Conservation (phyloP, 2,329 filamentous ascomycete genomes). For the Diaporthe capsici region DNA sequence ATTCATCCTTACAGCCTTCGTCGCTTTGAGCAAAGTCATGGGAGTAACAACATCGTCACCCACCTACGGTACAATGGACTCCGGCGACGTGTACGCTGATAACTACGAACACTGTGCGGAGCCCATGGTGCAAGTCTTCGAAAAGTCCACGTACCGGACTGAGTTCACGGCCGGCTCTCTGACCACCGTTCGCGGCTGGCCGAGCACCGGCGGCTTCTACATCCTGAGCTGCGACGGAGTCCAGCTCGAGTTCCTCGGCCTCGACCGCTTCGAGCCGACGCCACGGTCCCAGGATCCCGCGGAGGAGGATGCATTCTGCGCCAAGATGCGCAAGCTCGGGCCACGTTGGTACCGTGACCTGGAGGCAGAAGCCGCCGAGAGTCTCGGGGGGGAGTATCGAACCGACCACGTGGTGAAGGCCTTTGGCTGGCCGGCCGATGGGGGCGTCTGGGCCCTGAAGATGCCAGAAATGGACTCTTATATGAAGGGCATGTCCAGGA, state of each 20-base stretch:
- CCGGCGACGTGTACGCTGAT: neutral
- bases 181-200: neutral
- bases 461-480: neutral
- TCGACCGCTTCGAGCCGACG: conserved; percentile 23
- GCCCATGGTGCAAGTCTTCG: neutral
- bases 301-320: conserved; percentile 22
- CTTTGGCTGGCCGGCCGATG: conserved; percentile 24
- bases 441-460: conserved; percentile 7
- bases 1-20: conserved; percentile 19
- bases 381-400: neutral
- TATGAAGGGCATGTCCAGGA: neutral
- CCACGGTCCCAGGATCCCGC: conserved; percentile 12
- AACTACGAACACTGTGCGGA: neutral
- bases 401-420: neutral
- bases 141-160: conserved; percentile 5
- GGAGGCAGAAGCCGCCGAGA: neutral
- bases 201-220: conserved; percentile 21
- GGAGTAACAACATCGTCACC: conserved; percentile 18
- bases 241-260: conserved; percentile 19
- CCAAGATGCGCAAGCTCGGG: conserved; percentile 8
- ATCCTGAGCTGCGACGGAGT: conserved; percentile 14
- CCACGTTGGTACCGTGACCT: neutral
- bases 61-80: conserved; percentile 5
- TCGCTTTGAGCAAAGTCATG: conserved; percentile 8
- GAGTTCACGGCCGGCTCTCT: neutral